phyloP scores from a whole-genome alignment of 148 eudicot species.

The Euryodendron excelsum region DNA sequence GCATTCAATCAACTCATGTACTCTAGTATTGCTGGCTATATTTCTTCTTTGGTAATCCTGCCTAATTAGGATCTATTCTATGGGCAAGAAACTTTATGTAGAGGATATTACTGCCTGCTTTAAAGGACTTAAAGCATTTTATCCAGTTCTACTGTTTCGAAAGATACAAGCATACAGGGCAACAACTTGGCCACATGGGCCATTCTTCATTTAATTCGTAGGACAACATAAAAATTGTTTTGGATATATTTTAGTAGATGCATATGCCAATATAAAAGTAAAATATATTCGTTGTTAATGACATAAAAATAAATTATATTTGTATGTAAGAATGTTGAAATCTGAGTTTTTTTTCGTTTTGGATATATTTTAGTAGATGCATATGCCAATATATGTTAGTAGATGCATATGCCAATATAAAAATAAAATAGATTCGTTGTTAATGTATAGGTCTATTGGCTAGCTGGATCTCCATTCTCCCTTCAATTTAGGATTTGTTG shows the following conservation, averaged over 20 bases:
- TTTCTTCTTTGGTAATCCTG: not conserved
- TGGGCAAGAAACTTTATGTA: not conserved
- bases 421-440: no score
- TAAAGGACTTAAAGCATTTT: not conserved
- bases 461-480: no score
- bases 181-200: conserved; percentile 2
- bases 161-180: not conserved
- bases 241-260: no score
- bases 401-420: not conserved
- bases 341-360: not conserved
- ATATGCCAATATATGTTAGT: not conserved
- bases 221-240: no score
- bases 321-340: not conserved
- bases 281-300: no score
- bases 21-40: not conserved
- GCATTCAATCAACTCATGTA: not conserved
- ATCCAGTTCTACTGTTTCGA: conserved; percentile 1
- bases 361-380: no score
- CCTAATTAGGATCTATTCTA: not conserved
- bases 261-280: no score
- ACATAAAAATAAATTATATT: conserved; percentile 9
- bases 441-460: no score
- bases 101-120: conserved; percentile 4
- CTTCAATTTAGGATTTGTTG: no score
- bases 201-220: conserved; percentile 1